Evolutionary conservation across 2,329 filamentous ascomycete genomes (phyloP).

Genomic region (Fusarium tricinctum): DNA sequence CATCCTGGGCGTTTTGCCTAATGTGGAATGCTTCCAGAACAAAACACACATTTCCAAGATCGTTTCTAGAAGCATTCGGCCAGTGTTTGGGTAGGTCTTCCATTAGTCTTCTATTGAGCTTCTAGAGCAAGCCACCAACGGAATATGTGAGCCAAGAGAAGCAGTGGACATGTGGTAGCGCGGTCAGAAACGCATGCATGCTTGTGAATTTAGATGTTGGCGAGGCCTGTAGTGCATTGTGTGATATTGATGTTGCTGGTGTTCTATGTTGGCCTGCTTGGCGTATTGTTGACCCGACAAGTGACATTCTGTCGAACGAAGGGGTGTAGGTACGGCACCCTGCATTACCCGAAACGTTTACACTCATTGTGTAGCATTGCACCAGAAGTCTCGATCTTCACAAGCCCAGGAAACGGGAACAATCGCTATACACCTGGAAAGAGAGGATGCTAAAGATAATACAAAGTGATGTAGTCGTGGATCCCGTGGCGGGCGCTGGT

Average conservation of each 20-base stretch:
- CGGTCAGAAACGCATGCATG: background rate
- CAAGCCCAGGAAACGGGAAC: background rate
- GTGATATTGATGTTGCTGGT: conserved; percentile 1
- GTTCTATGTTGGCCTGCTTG: background rate
- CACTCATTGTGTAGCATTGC: conserved; percentile 2
- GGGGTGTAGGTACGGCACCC: conserved; percentile 8
- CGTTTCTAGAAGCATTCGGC: conserved; percentile 44
- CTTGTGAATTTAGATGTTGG: background rate
- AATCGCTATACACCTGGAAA: conserved; percentile 9
- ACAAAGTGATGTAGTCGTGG: background rate
- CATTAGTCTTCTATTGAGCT: conserved; percentile 15
- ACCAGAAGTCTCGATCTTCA: conserved; percentile 11
- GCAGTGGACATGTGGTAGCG: conserved; percentile 14
- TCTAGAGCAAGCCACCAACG: conserved; percentile 25
- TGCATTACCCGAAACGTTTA: conserved; percentile 17
- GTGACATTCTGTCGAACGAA: conserved; percentile 7
- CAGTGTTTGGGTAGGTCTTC: background rate
- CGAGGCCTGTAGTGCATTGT: conserved; percentile 22
- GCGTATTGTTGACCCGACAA: background rate
- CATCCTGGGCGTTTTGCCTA: conserved; percentile 5
- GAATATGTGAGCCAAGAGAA: conserved; percentile 12
- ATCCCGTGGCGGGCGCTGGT: background rate
- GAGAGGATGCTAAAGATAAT: background rate
- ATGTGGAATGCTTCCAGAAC: conserved; percentile 49
- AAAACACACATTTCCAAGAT: conserved; percentile 25